phyloP scores from a whole-genome alignment of 164 flowering plant genomes.

The Kalanchoe fedtschenkoi region DNA sequence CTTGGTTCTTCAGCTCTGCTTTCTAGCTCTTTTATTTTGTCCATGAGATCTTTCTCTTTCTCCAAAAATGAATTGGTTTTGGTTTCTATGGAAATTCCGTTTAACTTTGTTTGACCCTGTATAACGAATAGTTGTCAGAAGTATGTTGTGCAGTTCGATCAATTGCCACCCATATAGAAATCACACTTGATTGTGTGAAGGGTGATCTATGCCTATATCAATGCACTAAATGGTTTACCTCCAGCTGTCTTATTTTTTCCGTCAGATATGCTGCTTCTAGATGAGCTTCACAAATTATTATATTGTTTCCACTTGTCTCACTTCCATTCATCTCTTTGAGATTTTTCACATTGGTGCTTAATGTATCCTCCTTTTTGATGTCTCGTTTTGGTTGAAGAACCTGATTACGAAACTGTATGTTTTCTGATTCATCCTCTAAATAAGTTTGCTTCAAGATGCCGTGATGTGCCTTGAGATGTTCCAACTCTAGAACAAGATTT shows the following conservation, averaged over 20 bases:
- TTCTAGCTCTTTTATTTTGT: background rate
- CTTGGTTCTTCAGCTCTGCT: background rate
- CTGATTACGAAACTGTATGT: background rate
- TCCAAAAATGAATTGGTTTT: constrained; percentile 2
- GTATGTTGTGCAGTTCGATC: background rate
- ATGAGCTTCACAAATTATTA: background rate
- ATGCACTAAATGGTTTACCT: background rate
- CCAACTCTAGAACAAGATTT: constrained; percentile 37
- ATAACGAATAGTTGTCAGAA: background rate
- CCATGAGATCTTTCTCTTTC: background rate
- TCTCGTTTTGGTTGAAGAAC: background rate
- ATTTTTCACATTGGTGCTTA: background rate
- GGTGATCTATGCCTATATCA: background rate
- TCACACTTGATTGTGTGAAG: background rate
- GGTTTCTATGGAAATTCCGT: background rate
- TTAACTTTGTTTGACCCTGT: constrained; percentile 1
- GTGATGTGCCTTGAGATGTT: constrained; percentile 31
- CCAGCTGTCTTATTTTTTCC: background rate
- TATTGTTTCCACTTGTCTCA: background rate
- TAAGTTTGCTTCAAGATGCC: constrained; percentile 35
- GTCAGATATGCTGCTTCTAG: constrained; percentile 1
- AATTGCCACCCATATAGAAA: background rate
- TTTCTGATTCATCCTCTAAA: constrained; percentile 1
- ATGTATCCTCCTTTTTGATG: background rate
- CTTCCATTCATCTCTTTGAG: constrained; percentile 12